Conservation (phyloP, 495 filamentous ascomycete genomes). For the Astrothelium macrocarpum region DNA sequence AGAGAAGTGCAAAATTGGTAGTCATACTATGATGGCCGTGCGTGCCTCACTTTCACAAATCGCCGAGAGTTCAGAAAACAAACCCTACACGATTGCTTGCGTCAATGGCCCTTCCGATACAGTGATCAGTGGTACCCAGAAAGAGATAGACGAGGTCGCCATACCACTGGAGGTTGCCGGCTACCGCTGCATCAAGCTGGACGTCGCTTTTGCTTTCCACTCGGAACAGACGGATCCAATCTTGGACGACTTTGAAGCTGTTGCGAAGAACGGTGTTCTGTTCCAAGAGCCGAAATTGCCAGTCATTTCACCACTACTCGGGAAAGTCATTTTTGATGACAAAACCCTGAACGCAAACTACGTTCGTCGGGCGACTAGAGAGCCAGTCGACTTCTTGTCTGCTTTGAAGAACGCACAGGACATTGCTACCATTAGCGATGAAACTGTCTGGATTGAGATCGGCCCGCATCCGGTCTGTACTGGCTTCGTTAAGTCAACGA, state of each 20-base stretch:
- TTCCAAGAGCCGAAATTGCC: constrained; percentile 56
- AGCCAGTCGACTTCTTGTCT: constrained; percentile 63
- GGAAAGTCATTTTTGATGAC: constrained; percentile 47
- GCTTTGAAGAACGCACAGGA: constrained; percentile 35
- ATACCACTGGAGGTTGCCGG: constrained; percentile 14
- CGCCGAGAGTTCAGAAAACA: background rate
- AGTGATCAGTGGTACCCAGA: constrained; percentile 26
- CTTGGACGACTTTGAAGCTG: constrained; percentile 52
- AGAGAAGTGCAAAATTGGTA: constrained; percentile 10
- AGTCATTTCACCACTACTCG: constrained; percentile 62
- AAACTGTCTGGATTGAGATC: constrained; percentile 34
- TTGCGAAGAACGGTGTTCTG: constrained; percentile 44
- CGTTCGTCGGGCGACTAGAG: constrained; percentile 54
- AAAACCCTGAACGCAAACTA: constrained; percentile 51
- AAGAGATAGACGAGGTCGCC: constrained; percentile 16
- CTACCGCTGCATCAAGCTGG: constrained; percentile 41
- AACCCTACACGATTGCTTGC: constrained; percentile 30
- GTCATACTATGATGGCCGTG: constrained; percentile 31
- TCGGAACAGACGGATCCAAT: constrained; percentile 70
- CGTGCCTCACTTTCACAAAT: constrained; percentile 4
- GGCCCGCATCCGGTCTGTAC: constrained; percentile 35
- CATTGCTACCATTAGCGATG: constrained; percentile 17
- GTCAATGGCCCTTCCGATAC: constrained; percentile 29
- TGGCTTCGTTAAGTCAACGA: constrained; percentile 19
- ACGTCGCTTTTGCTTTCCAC: constrained; percentile 74